phyloP scores from a whole-genome alignment of 2,329 filamentous ascomycete genomes.

The Acrodontium crateriforme region DNA sequence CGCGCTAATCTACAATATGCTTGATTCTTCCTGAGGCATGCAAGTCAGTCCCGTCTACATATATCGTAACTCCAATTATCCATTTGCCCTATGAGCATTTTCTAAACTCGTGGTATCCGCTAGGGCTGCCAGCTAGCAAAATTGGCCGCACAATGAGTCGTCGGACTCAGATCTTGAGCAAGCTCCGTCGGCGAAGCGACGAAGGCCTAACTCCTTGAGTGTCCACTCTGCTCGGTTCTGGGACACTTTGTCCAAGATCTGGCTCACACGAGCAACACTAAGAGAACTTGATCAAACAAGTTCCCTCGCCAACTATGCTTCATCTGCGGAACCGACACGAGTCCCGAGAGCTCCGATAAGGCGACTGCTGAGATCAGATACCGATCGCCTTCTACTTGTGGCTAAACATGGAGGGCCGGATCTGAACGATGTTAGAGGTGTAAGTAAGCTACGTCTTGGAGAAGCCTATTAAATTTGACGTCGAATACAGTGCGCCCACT shows the following conservation, averaged over 20 bases:
- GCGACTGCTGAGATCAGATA: slow-evolving; percentile 1
- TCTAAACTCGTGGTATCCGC: no score
- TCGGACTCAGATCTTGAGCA: no score
- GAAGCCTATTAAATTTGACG: not conserved
- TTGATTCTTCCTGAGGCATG: no score
- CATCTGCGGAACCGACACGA: not conserved
- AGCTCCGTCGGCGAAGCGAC: no score
- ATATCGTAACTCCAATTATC: no score
- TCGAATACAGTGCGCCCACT: not conserved
- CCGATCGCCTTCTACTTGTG: not conserved
- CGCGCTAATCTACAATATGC: no score
- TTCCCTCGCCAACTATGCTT: not conserved
- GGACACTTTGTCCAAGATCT: slow-evolving; percentile 1
- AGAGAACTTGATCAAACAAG: slow-evolving; percentile 2
- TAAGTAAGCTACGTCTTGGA: not conserved
- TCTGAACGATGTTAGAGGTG: not conserved
- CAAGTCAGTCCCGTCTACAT: no score
- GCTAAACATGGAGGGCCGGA: not conserved
- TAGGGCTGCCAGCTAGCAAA: no score
- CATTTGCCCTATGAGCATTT: no score
- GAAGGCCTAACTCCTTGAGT: no score
- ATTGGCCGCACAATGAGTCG: no score
- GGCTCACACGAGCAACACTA: not conserved
- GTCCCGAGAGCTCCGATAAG: not conserved
- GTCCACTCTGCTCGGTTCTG: no score